Base-by-base conservation (phyloP, 768 basidiomycete genomes). In the Kwoniella europaea region DNA sequence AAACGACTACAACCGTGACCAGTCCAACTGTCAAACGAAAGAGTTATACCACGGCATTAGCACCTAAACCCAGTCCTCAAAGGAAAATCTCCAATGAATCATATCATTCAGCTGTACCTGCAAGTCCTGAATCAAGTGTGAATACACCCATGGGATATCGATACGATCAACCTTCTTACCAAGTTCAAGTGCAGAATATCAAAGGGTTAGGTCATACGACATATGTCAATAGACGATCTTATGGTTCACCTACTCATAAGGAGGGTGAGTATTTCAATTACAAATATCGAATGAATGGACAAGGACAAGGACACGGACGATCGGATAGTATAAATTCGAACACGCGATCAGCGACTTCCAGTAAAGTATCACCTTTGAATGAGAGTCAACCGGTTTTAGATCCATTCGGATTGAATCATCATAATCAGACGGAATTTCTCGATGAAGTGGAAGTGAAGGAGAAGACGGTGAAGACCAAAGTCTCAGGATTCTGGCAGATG, bases 41-140 rank as follows among this genome's bases (percentile, higher is more conserved):
- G 54, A 75, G 74, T 55, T 77, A 79, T 57, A 79, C 78, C 16
- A 52, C 74, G 22, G 78, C 78, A 41, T 61, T 79, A 20, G 78
- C 72, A 9, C 72, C 78, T 63, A 59, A 74, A 61, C 69, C 71
- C 2, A 22, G 46, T 22, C 54, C 71, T 46, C 35, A 57, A 27
- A 46, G 73, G 50, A 66, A 58, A 13, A 53, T 62, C 0, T 78
- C 76, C 10, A 67, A 72, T 52, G 76, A 75, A 46, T 41, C 63
- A 1, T 64, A 64, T 56, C 41, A 61, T 20, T 42, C 42, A 18
- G 13, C 20, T n/a, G 10, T 16, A 16, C 35, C 35, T 2, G 15
- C 15, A n/a, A 42, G 41, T 20, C 22, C 35, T 61, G 18, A 61
- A 42, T 13, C 16, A 44, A 16, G 18, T 29, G 53, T 15, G 15